These are phyloP conservation scores for Nicotiana knightiana DNA, from an alignment of 257 asterid species.

Conservation along the genomic window DNA sequence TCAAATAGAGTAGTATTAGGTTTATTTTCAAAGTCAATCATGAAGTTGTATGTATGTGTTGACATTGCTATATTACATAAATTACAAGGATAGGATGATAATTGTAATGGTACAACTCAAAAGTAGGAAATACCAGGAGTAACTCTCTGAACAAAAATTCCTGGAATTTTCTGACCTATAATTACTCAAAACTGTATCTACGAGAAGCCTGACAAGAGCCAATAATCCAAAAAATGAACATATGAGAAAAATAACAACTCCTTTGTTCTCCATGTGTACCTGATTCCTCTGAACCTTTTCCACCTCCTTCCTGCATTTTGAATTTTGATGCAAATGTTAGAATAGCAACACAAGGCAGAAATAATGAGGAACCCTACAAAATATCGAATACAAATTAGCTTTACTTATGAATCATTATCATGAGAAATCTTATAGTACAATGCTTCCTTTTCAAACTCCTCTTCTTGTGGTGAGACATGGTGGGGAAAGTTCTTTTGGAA, in stretches of 20 bases:
- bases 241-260: conserved; percentile 55
- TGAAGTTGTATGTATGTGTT: not conserved
- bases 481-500: not conserved
- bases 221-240: conserved; percentile 49
- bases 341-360: not conserved
- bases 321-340: conserved; percentile 8
- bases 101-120: conserved; percentile 44
- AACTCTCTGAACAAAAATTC: conserved; percentile 59
- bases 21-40: not conserved
- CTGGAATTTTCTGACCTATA: conserved; percentile 37
- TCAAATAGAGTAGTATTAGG: not conserved
- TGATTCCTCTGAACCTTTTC: conserved; percentile 54
- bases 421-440: not conserved
- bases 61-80: conserved; percentile 9
- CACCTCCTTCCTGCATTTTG: conserved; percentile 58
- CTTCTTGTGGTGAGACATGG: not conserved
- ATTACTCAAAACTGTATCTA: conserved; percentile 35
- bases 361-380: not conserved
- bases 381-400: not conserved
- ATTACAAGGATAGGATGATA: conserved; percentile 47
- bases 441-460: not conserved
- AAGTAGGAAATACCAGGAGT: conserved; percentile 70
- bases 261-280: conserved; percentile 77
- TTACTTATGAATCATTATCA: not conserved
- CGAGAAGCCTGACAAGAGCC: conserved; percentile 39